Evolutionary conservation across 768 basidiomycete species (phyloP), one percentile per base, ranked within the genome.

Genomic region (Tylopilus sp.): DNA sequence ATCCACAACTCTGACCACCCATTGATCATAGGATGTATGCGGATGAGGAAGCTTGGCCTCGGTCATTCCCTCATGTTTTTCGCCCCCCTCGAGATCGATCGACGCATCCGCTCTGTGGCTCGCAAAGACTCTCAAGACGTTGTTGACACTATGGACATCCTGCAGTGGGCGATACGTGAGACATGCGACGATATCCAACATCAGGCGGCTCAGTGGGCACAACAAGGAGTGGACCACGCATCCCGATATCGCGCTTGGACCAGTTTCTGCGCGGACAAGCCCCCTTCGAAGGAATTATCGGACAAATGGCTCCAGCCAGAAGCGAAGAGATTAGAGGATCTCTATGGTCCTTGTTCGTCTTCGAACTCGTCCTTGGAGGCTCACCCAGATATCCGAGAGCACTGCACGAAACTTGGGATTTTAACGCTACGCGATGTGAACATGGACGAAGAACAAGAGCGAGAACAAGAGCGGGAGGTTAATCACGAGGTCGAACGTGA

Each of bases 381-480:
- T 3, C 31, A 40, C 12, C 40, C 53, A 17, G 49, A 52, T 2
- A 62, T 66, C 35, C 55, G 21, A 9, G 40, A 35, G 12, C 58
- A 38, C 26, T 67, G 64, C 12, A 18, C 1, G 3, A 35, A 50
- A 4, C 64, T 64, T 26, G 64, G 62, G 1, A 18, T 65, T 22
- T 26, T 26, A 11, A 48, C 52, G 5, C 40, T 52, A 0, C 57
- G 55, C 1, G 57, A 64, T 35, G 54, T 51, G 25, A 57, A 48
- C 33, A 59, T 75, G 59, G 72, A 72, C 25, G 76, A 79, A 55
- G 79, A 80, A 52, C 78, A 79, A 51, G 79, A 80, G 26, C 26
- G 26, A 26, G 26, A 26, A 26, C 26, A 26, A 4, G 26, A 26
- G 51, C 64, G 78, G 30, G 77, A 80, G 51, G 62, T 80, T 6